Conservation (phyloP, 352 stramenopile species). For the Globisporangium camurandrum region DNA sequence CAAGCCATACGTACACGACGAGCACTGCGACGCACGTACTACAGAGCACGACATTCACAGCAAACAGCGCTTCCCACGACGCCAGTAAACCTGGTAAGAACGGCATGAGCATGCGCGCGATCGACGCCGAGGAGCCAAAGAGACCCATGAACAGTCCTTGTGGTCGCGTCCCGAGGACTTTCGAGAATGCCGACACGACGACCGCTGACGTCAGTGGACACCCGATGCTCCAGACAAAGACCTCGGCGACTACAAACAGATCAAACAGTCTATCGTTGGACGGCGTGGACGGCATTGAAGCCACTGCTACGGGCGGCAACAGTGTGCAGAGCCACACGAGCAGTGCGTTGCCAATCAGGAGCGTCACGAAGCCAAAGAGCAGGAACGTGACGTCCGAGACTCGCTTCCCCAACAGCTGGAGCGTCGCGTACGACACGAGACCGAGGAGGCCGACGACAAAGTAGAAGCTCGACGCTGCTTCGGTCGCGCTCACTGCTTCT, state of each 20-base stretch:
- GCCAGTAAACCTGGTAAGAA: slow-evolving; percentile 43
- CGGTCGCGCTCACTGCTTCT: slow-evolving; percentile 15
- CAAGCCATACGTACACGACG: slow-evolving; percentile 8
- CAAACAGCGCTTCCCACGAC: slow-evolving; percentile 35
- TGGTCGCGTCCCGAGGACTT: slow-evolving; percentile 36
- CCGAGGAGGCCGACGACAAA: slow-evolving; percentile 46
- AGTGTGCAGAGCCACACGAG: slow-evolving; percentile 22
- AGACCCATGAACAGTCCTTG: slow-evolving; percentile 53
- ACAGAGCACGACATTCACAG: slow-evolving; percentile 37
- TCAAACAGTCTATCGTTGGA: slow-evolving; percentile 16
- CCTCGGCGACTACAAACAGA: slow-evolving; percentile 30
- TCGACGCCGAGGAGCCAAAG: slow-evolving; percentile 47
- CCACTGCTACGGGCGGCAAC: slow-evolving; percentile 4
- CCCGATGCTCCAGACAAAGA: slow-evolving; percentile 60
- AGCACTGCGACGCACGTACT: slow-evolving; percentile 32
- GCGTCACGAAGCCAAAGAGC: slow-evolving; percentile 36
- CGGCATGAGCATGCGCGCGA: slow-evolving; percentile 48
- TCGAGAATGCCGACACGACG: slow-evolving; percentile 49
- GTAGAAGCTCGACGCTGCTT: slow-evolving; percentile 38
- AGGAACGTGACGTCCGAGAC: slow-evolving; percentile 36
- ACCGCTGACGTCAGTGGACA: slow-evolving; percentile 47
- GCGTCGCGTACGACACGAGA: slow-evolving; percentile 27
- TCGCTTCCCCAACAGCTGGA: slow-evolving; percentile 26
- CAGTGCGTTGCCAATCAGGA: slow-evolving; percentile 40
- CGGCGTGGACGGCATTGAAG: slow-evolving; percentile 1